Evolutionary conservation across 257 asterid species (phyloP).

Genomic region (Plantago ovata): DNA sequence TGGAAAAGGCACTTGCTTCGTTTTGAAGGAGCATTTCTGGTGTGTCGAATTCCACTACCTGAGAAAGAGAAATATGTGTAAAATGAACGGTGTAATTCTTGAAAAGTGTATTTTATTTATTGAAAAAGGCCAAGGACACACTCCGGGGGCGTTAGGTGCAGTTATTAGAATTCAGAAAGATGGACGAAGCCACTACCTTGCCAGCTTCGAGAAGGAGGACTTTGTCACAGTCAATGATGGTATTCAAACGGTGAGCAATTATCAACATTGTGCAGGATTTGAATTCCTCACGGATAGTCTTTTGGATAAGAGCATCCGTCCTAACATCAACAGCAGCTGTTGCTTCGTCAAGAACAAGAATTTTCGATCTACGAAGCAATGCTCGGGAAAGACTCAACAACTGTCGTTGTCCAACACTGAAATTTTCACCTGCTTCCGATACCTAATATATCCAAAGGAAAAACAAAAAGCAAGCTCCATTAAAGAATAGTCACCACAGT

Average conservation of each 20-base stretch:
- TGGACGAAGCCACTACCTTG: slow-evolving; percentile 44
- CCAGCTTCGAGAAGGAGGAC: slow-evolving; percentile 86
- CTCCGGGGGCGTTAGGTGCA: neutral
- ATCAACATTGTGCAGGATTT: slow-evolving; percentile 91
- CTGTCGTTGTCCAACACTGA: slow-evolving; percentile 98
- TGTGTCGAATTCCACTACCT: slow-evolving; percentile 80
- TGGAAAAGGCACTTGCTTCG: slow-evolving; percentile 81
- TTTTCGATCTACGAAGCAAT: slow-evolving; percentile 87
- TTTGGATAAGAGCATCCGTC: slow-evolving; percentile 93
- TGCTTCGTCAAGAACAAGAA: slow-evolving; percentile 98
- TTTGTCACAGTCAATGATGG: slow-evolving; percentile 85
- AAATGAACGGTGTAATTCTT: neutral
- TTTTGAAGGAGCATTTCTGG: slow-evolving; percentile 66
- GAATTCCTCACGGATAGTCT: slow-evolving; percentile 91
- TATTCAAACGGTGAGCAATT: slow-evolving; percentile 92
- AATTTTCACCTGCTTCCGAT: slow-evolving; percentile 93
- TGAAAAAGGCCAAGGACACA: neutral
- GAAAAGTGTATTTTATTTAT: neutral
- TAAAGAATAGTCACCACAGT: neutral
- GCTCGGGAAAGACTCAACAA: slow-evolving; percentile 91
- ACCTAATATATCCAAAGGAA: slow-evolving; percentile 46
- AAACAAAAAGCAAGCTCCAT: slow-evolving; percentile 7
- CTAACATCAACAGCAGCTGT: slow-evolving; percentile 98
- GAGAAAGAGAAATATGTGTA: slow-evolving; percentile 8
- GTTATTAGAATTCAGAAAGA: neutral